phyloP scores from a whole-genome alignment of 1,284 basidiomycete genomes.

The Apiotrichum siamense region DNA sequence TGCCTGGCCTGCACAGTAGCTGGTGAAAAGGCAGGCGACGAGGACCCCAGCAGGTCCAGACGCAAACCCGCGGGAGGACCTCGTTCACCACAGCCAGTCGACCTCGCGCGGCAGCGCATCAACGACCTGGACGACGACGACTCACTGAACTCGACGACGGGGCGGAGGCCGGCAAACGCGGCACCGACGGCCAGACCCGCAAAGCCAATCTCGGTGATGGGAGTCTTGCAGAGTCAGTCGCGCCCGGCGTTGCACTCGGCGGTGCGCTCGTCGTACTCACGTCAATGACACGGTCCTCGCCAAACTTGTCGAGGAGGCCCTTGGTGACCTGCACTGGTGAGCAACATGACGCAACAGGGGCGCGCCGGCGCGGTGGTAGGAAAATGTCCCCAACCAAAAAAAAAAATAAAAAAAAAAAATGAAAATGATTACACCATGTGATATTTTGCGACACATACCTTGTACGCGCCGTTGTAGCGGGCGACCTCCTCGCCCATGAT shows the following conservation, averaged over 20 bases:
- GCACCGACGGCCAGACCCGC: conserved; percentile 94
- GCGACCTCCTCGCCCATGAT: conserved; percentile 98
- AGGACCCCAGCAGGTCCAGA: no score
- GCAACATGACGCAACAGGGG: not conserved
- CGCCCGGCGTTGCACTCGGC: not conserved
- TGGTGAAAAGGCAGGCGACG: no score
- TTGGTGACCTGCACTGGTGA: conserved; percentile 69
- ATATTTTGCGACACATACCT: conserved; percentile 54
- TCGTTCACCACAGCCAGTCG: not conserved
- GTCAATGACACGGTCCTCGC: conserved; percentile 97
- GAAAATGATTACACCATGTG: no score
- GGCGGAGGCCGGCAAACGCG: conserved; percentile 86
- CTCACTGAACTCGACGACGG: conserved; percentile 92
- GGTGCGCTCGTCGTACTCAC: no score
- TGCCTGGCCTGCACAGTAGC: no score
- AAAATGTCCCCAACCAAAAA: no score
- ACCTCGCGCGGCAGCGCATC: not conserved
- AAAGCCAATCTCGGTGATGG: conserved; percentile 98
- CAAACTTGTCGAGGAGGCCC: conserved; percentile 98
- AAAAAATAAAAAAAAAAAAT: no score
- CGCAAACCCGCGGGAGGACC: no score
- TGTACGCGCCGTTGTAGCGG: conserved; percentile 99
- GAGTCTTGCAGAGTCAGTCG: conserved; percentile 52
- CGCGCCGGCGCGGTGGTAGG: no score
- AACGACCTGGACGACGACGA: conserved; percentile 1